Percentiles rank a stretch among this genome's conserved stretches.
Evolutionary conservation across 192 early-diverging fungal genomes (phyloP).

Genomic region (Coemansia sp.): DNA sequence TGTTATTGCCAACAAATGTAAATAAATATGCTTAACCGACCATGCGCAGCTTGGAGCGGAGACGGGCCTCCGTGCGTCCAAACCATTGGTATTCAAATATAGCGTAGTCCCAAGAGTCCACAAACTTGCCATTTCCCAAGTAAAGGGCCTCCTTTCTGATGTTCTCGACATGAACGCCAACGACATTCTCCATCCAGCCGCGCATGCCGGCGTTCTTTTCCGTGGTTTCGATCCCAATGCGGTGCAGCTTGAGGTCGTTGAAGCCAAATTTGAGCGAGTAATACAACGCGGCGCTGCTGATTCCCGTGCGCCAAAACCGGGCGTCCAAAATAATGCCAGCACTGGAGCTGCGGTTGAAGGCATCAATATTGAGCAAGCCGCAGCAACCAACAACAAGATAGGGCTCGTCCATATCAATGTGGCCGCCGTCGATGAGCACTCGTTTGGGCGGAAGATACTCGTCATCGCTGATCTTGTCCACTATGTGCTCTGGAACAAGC

Average conservation of each 20-base stretch:
- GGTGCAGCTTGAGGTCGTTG: constrained; percentile 31
- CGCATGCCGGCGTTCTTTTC: constrained; percentile 42
- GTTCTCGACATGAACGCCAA: constrained; percentile 34
- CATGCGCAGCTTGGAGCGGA: constrained; percentile 11
- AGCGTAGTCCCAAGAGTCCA: constrained; percentile 49
- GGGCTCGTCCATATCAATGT: constrained; percentile 36
- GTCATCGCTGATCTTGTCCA: constrained; percentile 10
- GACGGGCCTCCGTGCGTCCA: constrained; percentile 9
- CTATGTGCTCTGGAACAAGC: constrained; percentile 23
- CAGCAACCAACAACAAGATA: constrained; percentile 47
- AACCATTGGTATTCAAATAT: constrained; percentile 46
- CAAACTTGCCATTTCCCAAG: constrained; percentile 23
- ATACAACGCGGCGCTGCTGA: constrained; percentile 41
- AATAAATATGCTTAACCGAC: background rate
- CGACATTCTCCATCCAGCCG: constrained; percentile 47
- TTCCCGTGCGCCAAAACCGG: constrained; percentile 44
- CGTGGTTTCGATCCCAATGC: constrained; percentile 39
- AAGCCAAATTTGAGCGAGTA: constrained; percentile 47
- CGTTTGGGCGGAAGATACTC: constrained; percentile 34
- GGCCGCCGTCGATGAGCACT: constrained; percentile 24
- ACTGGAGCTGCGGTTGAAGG: constrained; percentile 19
- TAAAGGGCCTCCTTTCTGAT: constrained; percentile 43
- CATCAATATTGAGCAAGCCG: constrained; percentile 35
- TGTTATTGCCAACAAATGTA: background rate
- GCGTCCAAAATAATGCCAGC: constrained; percentile 48